These are phyloP conservation scores for Epichloe bromicola DNA, from an alignment of 2,329 filamentous ascomycete species.

Conservation along the genomic window DNA sequence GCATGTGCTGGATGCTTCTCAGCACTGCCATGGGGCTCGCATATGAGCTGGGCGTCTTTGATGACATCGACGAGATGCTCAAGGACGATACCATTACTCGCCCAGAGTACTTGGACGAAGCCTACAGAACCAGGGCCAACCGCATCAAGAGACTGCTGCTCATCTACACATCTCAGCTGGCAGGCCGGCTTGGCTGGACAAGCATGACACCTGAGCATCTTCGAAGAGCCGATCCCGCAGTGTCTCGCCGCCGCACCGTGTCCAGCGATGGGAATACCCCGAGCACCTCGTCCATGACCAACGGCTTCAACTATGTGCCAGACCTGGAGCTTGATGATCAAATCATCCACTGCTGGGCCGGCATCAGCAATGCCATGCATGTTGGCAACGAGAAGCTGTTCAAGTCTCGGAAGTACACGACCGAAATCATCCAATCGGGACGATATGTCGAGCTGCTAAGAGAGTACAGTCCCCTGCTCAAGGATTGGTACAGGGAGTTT, in stretches of 20 bases:
- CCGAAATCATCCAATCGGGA: slow-evolving; percentile 75
- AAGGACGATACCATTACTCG: slow-evolving; percentile 45
- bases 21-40: slow-evolving; percentile 82
- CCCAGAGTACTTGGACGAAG: slow-evolving; percentile 59
- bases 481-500: slow-evolving; percentile 70
- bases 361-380: slow-evolving; percentile 87
- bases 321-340: slow-evolving; percentile 55
- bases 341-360: slow-evolving; percentile 80
- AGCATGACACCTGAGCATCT: slow-evolving; percentile 75
- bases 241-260: slow-evolving; percentile 35
- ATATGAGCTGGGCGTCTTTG: slow-evolving; percentile 92
- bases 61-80: slow-evolving; percentile 65
- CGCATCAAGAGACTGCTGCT: slow-evolving; percentile 78
- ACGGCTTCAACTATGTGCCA: slow-evolving; percentile 52
- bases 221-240: slow-evolving; percentile 43
- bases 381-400: slow-evolving; percentile 82
- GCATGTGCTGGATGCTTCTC: slow-evolving; percentile 96
- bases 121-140: slow-evolving; percentile 62
- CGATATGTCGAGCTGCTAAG: slow-evolving; percentile 71
- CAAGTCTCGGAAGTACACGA: slow-evolving; percentile 73
- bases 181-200: slow-evolving; percentile 80
- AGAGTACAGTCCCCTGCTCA: slow-evolving; percentile 66
- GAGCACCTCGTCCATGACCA: slow-evolving; percentile 44
- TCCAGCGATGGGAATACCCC: slow-evolving; percentile 46
- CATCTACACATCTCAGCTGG: slow-evolving; percentile 89